Base-by-base conservation (phyloP, 768 basidiomycete genomes). In the Tricholoma hemisulphureum region DNA sequence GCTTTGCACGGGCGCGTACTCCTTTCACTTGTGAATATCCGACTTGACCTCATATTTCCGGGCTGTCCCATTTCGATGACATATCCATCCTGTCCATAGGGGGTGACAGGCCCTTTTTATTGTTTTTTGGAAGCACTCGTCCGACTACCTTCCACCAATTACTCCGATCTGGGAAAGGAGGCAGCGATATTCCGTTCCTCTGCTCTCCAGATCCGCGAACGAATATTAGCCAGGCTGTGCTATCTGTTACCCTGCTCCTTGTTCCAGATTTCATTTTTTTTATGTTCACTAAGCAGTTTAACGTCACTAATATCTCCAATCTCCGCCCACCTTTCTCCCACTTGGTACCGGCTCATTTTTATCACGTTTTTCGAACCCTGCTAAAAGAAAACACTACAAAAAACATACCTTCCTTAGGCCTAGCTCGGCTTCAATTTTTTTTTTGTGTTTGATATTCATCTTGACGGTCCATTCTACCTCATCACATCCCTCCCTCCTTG, bases 61-160 rank as follows among this genome's bases (percentile, higher is more conserved):
- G 70, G 65, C 65, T 60, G 35, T 62, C 64, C 67, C 69, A 66
- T 67, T 71, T 73, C 68, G 71, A 81, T 70, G 83, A 84, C 83
- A 80, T 84, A 84, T 85, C 79, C 83, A 82, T 84, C 80, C 83
- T 76, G 83, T 84, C 82, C 71, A 61, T 68, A 66, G 73, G 75
- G 78, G n/a, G 75, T 73, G 69, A 71, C 67, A 70, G 68, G 66
- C 67, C 64, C 54, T 63, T 56, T 62, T 55, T 57, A 56, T 62
- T 59, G 55, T 61, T 63, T 61, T 63, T 62, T 57, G 62, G 57
- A 64, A 67, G 63, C 68, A 64, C 61, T 61, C 57, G 57, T 70
- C 54, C 53, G 54, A 58, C 50, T 51, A 49, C 54, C 28, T 56
- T 23, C 32, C 39, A 28, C 1, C 23, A 18, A 9, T 16, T 28